phyloP scores from a whole-genome alignment of 2,329 filamentous ascomycete species.

The Colletotrichum horii region DNA sequence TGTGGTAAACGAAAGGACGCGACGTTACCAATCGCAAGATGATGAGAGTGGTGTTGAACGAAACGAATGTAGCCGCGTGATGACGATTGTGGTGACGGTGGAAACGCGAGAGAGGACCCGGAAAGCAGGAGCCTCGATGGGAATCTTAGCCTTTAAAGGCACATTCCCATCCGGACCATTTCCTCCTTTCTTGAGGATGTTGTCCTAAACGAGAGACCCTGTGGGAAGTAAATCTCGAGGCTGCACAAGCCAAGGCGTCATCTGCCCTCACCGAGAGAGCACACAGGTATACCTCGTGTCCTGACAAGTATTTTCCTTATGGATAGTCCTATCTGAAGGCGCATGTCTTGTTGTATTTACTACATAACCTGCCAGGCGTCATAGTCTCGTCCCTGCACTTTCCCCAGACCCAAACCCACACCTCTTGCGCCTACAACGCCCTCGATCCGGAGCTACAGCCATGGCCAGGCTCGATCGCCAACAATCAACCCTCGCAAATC shows the following conservation, averaged over 20 bases:
- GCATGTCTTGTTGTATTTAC: background rate
- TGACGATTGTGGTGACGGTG: background rate
- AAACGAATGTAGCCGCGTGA: background rate
- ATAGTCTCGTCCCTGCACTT: background rate
- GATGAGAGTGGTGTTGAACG: background rate
- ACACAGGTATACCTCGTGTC: background rate
- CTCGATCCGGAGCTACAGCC: background rate
- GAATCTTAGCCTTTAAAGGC: background rate
- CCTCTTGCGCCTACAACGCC: background rate
- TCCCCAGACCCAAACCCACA: background rate
- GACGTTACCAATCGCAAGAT: background rate
- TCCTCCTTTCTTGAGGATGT: background rate
- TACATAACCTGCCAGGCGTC: background rate
- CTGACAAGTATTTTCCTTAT: background rate
- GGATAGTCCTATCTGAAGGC: background rate
- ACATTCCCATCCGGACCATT: background rate
- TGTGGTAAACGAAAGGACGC: background rate
- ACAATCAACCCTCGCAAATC: background rate
- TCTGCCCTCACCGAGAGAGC: background rate
- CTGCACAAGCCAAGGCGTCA: background rate
- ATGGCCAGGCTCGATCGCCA: background rate
- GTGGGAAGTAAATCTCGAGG: background rate
- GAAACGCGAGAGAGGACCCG: background rate
- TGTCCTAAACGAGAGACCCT: accelerated
- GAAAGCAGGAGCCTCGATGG: background rate